Evolutionary conservation across 2,329 filamentous ascomycete genomes (phyloP).

Genomic region (Dryadomyces quercivorus): DNA sequence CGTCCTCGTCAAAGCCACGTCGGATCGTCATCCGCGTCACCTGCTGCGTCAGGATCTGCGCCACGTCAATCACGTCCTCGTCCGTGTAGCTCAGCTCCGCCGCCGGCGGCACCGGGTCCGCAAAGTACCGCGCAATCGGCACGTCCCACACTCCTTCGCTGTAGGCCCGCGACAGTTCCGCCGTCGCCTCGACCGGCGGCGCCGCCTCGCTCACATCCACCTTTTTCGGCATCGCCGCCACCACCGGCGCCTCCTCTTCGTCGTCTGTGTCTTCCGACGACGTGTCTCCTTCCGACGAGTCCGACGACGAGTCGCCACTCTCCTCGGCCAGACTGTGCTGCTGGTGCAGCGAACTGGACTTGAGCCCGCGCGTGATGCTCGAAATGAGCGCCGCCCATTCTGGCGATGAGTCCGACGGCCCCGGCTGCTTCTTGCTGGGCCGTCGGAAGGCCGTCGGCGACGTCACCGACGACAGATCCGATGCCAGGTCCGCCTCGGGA

Average conservation of each 20-base stretch:
- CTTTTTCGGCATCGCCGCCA: slow-evolving; percentile 20
- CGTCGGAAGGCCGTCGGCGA: slow-evolving; percentile 12
- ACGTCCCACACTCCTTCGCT: slow-evolving; percentile 36
- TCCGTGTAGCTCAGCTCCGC: slow-evolving; percentile 35
- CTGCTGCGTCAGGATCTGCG: slow-evolving; percentile 62
- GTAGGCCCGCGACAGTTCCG: slow-evolving; percentile 36
- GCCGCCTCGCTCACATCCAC: slow-evolving; percentile 8
- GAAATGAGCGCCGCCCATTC: slow-evolving; percentile 20
- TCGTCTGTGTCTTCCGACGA: slow-evolving; percentile 21
- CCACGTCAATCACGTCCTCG: slow-evolving; percentile 52
- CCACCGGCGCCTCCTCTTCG: slow-evolving; percentile 39
- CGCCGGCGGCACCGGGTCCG: slow-evolving; percentile 42
- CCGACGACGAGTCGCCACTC: slow-evolving; percentile 7
- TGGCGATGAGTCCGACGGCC: slow-evolving; percentile 10
- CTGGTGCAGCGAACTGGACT: slow-evolving; percentile 18
- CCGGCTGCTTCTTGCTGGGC: slow-evolving; percentile 7
- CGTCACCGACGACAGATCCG: slow-evolving; percentile 8
- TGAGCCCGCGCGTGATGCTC: slow-evolving; percentile 23
- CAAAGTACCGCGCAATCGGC: slow-evolving; percentile 42
- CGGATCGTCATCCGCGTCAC: slow-evolving; percentile 26
- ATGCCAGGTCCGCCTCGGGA: slow-evolving; percentile 12
- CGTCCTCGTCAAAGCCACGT: slow-evolving; percentile 15
- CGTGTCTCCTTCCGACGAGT: slow-evolving; percentile 1
- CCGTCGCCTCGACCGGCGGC: slow-evolving; percentile 31
- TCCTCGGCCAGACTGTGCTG: slow-evolving; percentile 13